Conservation (phyloP, 2,329 filamentous ascomycete species). For the Fusarium sp. region DNA sequence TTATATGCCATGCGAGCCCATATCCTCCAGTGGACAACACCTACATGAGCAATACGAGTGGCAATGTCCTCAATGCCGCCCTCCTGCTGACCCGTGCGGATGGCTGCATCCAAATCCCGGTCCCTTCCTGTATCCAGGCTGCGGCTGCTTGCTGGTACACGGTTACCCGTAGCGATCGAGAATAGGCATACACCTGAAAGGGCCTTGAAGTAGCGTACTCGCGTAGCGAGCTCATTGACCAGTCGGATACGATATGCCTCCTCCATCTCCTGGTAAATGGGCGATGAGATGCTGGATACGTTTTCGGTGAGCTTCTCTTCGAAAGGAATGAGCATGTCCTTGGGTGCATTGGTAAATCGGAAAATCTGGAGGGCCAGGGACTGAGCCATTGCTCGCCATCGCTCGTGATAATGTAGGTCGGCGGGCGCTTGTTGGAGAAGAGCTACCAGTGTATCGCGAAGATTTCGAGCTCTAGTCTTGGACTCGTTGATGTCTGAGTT, state of each 20-base stretch:
- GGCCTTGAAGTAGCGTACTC: slow-evolving; percentile 66
- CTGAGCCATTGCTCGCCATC: slow-evolving; percentile 67
- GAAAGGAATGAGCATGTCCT: slow-evolving; percentile 61
- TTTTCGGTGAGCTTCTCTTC: slow-evolving; percentile 64
- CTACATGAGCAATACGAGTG: slow-evolving; percentile 83
- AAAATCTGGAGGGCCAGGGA: slow-evolving; percentile 70
- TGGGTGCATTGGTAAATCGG: slow-evolving; percentile 66
- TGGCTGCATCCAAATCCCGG: slow-evolving; percentile 53
- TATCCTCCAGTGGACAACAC: slow-evolving; percentile 89
- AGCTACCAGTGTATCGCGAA: slow-evolving; percentile 67
- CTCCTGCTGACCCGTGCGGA: slow-evolving; percentile 64
- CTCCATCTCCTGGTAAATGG: slow-evolving; percentile 64
- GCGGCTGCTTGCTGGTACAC: slow-evolving; percentile 56
- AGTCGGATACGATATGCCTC: slow-evolving; percentile 63
- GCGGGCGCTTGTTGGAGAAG: slow-evolving; percentile 66
- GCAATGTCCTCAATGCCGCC: slow-evolving; percentile 75
- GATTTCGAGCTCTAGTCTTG: slow-evolving; percentile 60
- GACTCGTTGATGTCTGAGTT: slow-evolving; percentile 57
- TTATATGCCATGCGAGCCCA: slow-evolving; percentile 83
- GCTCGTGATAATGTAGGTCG: slow-evolving; percentile 57
- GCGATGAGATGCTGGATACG: slow-evolving; percentile 59
- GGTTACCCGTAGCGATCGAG: slow-evolving; percentile 67
- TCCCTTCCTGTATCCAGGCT: slow-evolving; percentile 52
- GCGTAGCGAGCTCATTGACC: slow-evolving; percentile 61
- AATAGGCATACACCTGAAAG: slow-evolving; percentile 68